Percentiles rank a stretch among this genome's conserved stretches.
These are phyloP conservation scores for Kalmusia sp. DNA, from an alignment of 2,329 filamentous ascomycete genomes.

Conservation along the genomic window DNA sequence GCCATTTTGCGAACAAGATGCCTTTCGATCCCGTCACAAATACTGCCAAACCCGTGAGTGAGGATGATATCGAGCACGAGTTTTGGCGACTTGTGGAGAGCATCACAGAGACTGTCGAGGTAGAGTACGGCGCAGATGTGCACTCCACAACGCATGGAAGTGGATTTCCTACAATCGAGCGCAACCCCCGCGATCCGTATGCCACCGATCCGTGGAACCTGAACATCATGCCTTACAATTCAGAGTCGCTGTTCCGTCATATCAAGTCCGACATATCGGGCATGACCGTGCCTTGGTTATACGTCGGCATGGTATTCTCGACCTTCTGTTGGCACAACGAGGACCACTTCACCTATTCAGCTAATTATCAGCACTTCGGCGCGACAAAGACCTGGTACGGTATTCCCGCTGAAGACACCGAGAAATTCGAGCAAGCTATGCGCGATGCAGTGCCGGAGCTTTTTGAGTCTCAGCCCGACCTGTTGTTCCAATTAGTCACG, in stretches of 20 bases:
- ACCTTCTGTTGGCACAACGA: conserved; percentile 99
- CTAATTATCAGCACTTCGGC: conserved; percentile 98
- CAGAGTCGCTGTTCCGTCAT: conserved; percentile 91
- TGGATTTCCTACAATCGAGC: conserved; percentile 93
- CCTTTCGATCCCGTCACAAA: conserved; percentile 85
- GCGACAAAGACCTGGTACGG: conserved; percentile 99
- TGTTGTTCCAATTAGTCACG: conserved; percentile 97
- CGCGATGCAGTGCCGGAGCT: conserved; percentile 91
- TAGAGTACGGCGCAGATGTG: conserved; percentile 97
- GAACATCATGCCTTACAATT: conserved; percentile 87
- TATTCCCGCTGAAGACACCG: conserved; percentile 90
- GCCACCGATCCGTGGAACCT: conserved; percentile 94
- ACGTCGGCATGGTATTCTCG: conserved; percentile 99
- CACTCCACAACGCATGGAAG: conserved; percentile 98
- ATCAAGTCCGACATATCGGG: conserved; percentile 99
- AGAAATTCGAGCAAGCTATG: conserved; percentile 96
- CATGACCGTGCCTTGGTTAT: conserved; percentile 99
- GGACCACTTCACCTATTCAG: conserved; percentile 96
- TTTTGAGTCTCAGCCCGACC: conserved; percentile 95
- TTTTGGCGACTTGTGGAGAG: conserved; percentile 97
- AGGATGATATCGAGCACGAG: conserved; percentile 94
- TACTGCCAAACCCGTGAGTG: conserved; percentile 79
- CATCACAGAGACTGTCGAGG: conserved; percentile 93
- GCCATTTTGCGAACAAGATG: conserved; percentile 91
- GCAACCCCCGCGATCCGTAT: conserved; percentile 85